These are phyloP conservation scores for Protomyces pachydermus DNA, from an alignment of 1,139 yeast species.

Conservation along the genomic window DNA sequence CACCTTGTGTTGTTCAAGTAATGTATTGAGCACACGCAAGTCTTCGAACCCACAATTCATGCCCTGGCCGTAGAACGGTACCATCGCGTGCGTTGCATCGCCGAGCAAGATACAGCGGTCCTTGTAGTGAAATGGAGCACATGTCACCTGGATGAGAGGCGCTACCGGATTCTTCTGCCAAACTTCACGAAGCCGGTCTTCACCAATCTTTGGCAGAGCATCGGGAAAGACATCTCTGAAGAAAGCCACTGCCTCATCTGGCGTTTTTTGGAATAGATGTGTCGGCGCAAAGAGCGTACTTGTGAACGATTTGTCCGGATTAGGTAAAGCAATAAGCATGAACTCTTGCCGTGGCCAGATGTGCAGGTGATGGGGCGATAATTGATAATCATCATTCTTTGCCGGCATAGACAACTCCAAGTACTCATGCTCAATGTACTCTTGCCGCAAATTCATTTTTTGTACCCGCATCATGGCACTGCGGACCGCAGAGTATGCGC, in stretches of 20 bases:
- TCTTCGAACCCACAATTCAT: slow-evolving; percentile 97
- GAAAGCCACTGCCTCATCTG: slow-evolving; percentile 48
- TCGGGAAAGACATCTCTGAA: slow-evolving; percentile 65
- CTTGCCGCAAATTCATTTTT: slow-evolving; percentile 66
- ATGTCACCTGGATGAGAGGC: slow-evolving; percentile 53
- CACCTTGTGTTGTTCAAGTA: slow-evolving; percentile 43
- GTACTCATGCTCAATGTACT: slow-evolving; percentile 79
- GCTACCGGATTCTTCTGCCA: slow-evolving; percentile 67
- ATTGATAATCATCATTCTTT: slow-evolving; percentile 33
- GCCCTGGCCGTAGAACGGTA: slow-evolving; percentile 95
- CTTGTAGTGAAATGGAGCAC: slow-evolving; percentile 56
- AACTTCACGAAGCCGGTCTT: slow-evolving; percentile 49
- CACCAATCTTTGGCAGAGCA: slow-evolving; percentile 64
- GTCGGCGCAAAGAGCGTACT: slow-evolving; percentile 86
- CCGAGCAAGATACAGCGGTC: slow-evolving; percentile 71
- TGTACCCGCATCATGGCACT: slow-evolving; percentile 51
- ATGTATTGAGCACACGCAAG: slow-evolving; percentile 51
- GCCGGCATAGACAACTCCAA: slow-evolving; percentile 66
- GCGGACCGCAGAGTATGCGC: slow-evolving; percentile 73
- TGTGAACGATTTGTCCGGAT: slow-evolving; percentile 59
- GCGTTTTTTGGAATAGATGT: slow-evolving; percentile 51
- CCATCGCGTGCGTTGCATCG: slow-evolving; percentile 96
- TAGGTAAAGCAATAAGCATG: slow-evolving; percentile 88
- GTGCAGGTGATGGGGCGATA: slow-evolving; percentile 75
- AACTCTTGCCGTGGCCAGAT: slow-evolving; percentile 87